Evolutionary conservation across 2,329 filamentous ascomycete species (phyloP).

Genomic region (Graphilbum sp.): DNA sequence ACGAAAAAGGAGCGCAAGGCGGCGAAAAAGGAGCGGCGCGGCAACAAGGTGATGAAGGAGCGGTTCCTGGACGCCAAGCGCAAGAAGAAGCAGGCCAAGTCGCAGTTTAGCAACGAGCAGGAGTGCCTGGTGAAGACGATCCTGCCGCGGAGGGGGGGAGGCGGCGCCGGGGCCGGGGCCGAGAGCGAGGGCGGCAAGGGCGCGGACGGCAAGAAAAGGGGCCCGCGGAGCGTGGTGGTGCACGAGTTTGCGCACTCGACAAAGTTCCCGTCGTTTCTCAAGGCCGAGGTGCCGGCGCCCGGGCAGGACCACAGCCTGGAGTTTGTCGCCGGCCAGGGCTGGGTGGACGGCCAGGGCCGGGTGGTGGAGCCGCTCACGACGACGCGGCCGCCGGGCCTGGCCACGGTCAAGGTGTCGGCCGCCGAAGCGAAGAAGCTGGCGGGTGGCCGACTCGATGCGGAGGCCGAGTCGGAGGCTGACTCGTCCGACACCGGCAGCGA

Average conservation of each 20-base stretch:
- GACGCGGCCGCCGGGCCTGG: conserved; percentile 13
- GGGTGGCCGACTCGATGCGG: no score
- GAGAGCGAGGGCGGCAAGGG: neutral
- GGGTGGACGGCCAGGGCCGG: conserved; percentile 66
- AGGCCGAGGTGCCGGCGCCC: conserved; percentile 22
- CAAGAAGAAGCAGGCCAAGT: conserved; percentile 39
- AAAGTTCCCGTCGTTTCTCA: conserved; percentile 70
- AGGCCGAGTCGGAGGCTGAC: no score
- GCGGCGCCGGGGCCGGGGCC: conserved; percentile 6
- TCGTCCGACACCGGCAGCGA: neutral
- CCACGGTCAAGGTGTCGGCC: neutral
- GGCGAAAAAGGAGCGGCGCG: conserved; percentile 14
- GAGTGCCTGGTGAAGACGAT: conserved; percentile 78
- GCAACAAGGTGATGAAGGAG: conserved; percentile 22
- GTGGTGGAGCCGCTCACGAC: conserved; percentile 45
- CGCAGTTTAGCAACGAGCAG: conserved; percentile 63
- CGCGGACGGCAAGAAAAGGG: conserved; percentile 6
- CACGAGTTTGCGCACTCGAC: conserved; percentile 83
- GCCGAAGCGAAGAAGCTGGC: neutral
- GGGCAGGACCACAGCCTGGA: conserved; percentile 23
- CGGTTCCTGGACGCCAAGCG: conserved; percentile 17
- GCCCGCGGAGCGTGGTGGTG: conserved; percentile 45
- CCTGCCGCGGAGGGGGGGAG: conserved; percentile 35
- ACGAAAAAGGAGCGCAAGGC: conserved; percentile 15
- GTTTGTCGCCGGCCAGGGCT: conserved; percentile 73